Evolutionary conservation across 768 basidiomycete species (phyloP).

Genomic region (Lactifluus rugatus): DNA sequence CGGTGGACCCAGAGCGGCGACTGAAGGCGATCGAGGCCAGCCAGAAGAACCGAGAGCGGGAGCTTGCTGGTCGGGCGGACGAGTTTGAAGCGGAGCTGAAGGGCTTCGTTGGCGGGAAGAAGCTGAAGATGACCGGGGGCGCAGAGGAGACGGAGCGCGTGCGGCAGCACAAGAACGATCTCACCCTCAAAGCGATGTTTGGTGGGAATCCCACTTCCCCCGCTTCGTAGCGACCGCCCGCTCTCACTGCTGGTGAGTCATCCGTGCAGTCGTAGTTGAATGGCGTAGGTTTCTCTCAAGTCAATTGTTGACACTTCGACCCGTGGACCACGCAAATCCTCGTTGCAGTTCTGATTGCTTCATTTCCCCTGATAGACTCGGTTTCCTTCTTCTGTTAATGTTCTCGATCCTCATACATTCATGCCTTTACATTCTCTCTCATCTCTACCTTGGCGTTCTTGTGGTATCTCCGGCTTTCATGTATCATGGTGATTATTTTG

Average conservation of each 20-base stretch:
- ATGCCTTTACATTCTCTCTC: neutral
- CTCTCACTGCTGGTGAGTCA: neutral
- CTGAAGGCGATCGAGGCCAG: conserved; percentile 90
- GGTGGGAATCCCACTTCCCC: conserved; percentile 24
- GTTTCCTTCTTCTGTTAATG: neutral
- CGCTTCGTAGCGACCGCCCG: neutral
- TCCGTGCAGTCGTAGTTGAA: neutral
- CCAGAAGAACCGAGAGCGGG: conserved; percentile 69
- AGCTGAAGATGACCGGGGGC: conserved; percentile 91
- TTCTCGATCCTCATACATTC: neutral
- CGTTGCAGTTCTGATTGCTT: neutral
- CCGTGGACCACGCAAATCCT: neutral
- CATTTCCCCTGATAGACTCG: neutral
- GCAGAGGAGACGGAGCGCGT: conserved; percentile 86
- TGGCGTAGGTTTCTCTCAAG: neutral
- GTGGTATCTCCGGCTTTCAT: neutral
- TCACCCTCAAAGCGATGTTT: conserved; percentile 88
- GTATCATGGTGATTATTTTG: neutral
- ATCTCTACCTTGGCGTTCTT: neutral
- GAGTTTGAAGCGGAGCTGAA: conserved; percentile 77
- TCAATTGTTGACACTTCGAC: neutral
- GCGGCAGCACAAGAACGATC: conserved; percentile 73
- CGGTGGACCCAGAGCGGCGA: conserved; percentile 72
- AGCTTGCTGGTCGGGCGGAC: conserved; percentile 62
- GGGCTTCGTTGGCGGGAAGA: conserved; percentile 82